Percentiles rank a stretch among this genome's conserved stretches.
phyloP scores from a whole-genome alignment of 225 moss, liverwort and hornwort species.

The Polytrichum commune region DNA sequence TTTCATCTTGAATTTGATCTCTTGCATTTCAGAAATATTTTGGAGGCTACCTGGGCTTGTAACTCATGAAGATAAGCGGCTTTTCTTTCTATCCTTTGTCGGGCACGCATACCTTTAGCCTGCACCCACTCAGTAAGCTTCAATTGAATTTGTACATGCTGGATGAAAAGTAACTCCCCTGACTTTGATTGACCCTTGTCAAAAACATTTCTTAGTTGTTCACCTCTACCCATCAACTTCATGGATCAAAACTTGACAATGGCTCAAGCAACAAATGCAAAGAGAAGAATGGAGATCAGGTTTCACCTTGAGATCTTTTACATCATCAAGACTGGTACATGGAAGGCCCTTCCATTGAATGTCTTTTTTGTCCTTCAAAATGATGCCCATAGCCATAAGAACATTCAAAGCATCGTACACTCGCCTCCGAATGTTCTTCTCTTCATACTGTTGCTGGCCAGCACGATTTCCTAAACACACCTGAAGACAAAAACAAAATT shows the following conservation, averaged over 20 bases:
- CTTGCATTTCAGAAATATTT: too few relatives aligned
- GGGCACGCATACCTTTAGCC: conserved; percentile 76
- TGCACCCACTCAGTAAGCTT: conserved; percentile 27
- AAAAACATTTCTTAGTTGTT: too few relatives aligned
- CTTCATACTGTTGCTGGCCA: conserved; percentile 98
- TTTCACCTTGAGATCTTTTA: conserved; percentile 82
- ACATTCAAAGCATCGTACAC: conserved; percentile 99
- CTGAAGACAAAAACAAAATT: conserved; percentile 16
- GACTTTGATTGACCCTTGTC: too few relatives aligned
- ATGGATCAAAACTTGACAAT: too few relatives aligned
- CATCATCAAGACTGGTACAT: conserved; percentile 80
- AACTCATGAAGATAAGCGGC: conserved; percentile 88
- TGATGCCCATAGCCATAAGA: conserved; percentile 98
- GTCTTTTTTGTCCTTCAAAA: conserved; percentile 96
- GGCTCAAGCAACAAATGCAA: too few relatives aligned
- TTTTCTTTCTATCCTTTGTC: conserved; percentile 81
- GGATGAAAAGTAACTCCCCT: too few relatives aligned
- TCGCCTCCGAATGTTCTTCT: conserved; percentile 93
- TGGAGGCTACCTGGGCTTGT: conserved; percentile 75
- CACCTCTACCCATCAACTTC: too few relatives aligned
- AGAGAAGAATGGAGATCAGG: background rate
- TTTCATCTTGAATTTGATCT: too few relatives aligned
- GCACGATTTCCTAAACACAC: conserved; percentile 39
- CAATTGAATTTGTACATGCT: too few relatives aligned
- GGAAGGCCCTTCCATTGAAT: conserved; percentile 99